Evolutionary conservation across 2,329 filamentous ascomycete species (phyloP).

Genomic region (Ophiocordyceps robertsii): DNA sequence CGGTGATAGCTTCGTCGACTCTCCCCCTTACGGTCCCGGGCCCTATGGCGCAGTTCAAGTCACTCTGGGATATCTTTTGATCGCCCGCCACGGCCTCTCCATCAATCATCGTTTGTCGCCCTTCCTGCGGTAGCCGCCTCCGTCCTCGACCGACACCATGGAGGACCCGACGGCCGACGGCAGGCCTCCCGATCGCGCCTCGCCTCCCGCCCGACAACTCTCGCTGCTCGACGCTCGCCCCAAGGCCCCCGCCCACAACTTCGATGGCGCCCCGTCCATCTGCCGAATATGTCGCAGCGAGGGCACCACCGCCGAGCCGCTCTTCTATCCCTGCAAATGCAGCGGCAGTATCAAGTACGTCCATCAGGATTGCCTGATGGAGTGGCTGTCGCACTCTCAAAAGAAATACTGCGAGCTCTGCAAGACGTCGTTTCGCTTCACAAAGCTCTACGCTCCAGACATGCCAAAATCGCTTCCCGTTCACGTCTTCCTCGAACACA

Average conservation of each 20-base stretch:
- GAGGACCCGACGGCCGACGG: background rate
- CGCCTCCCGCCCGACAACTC: background rate
- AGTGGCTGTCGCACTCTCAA: constrained; percentile 96
- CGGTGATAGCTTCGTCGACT: too few species aligned
- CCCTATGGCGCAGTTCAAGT: too few species aligned
- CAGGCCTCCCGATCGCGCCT: background rate
- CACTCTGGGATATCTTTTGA: too few species aligned
- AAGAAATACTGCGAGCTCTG: constrained; percentile 99
- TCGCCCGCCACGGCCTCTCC: too few species aligned
- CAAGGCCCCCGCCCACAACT: constrained; percentile 7
- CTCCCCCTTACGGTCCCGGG: too few species aligned
- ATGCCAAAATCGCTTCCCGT: constrained; percentile 81
- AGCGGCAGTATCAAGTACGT: constrained; percentile 98
- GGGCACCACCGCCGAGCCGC: constrained; percentile 64
- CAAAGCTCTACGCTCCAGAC: constrained; percentile 86
- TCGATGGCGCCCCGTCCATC: constrained; percentile 47
- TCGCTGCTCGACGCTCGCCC: constrained; percentile 8
- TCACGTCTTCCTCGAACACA: constrained; percentile 67
- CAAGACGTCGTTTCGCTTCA: constrained; percentile 97
- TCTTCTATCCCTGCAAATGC: constrained; percentile 98
- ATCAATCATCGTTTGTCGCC: too few species aligned
- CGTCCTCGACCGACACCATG: background rate
- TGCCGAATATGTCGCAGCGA: constrained; percentile 96
- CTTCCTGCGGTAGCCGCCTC: too few species aligned
- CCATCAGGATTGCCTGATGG: constrained; percentile 95